Evolutionary conservation across 306 rosid genomes (phyloP), one percentile per base, ranked within the genome.

Genomic region (Alnus glutinosa): DNA sequence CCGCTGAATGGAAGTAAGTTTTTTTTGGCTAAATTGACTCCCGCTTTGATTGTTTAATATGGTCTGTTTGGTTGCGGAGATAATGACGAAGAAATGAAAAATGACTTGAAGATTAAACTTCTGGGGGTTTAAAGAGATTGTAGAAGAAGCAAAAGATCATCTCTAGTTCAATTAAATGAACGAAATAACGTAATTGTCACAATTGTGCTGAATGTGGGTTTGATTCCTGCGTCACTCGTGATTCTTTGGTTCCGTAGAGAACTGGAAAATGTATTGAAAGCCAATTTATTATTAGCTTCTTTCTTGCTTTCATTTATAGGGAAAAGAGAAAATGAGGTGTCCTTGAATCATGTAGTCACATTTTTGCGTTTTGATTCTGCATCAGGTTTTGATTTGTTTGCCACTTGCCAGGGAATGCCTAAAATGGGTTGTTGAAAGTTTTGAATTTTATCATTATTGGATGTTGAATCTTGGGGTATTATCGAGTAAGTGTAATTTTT

Each of bases 1-100:
- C 82, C 78, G 89, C 74, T 54, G 81, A 88, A 80, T 79, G 90
- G 51, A 93, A 89, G 99, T 96, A 87, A 82, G 89, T 19, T 69
- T 78, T 78, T 34, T 83, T 74, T 50, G 5, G 1, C 19, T 0
- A 2, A n/a, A 6, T 66, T 66, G 16, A 9, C 4, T 55, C 46
- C 58, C 9, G 10, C 16, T 42, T 59, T 42, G 9, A 12, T 68
- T 2, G 9, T 16, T 32, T 49, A 57, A 0, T 9, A 18, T 7
- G 44, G n/a, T 75, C 12, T 61, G 23, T 67, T 64, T 39, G 51
- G 34, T 18, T 39, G 10, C 0, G 71, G 39, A 39, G 50, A 34
- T 12, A 62, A 62, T 62, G 4, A 32, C 16, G 3, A 4, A 12
- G 12, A 23, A 54, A 16, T 18, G 19, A 5, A 54, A 54, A 18